Evolutionary conservation across 2,329 filamentous ascomycete species (phyloP), one percentile per base, ranked within the genome.

Genomic region (Aspergillus luchuensis): DNA sequence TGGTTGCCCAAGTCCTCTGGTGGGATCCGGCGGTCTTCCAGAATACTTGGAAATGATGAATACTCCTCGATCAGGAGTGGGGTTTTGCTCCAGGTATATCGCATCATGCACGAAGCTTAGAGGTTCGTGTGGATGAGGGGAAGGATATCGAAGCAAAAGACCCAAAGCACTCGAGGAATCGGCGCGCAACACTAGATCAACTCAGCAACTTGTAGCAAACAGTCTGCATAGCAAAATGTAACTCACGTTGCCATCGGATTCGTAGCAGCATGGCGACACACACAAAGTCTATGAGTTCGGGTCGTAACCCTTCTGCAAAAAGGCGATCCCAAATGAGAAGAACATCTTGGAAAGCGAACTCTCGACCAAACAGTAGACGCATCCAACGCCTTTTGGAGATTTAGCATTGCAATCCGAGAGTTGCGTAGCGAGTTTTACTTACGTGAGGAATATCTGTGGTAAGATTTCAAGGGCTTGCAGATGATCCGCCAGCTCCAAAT

Each of bases 391-490:
- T 62, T 43, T 4, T 67, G 71, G 58, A 59, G 45, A 49, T 54
- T 54, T 64, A 61, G 39, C 10, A 19, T 52, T 49, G 33, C 13
- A 25, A 30, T 33, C 41, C 10, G 21, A 10, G 5, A 3, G 33
- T 36, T 15, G 11, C 33, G 5, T 36, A 36, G 33, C 33, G 4
- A 28, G 41, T 36, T 56, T 15, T 56, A 73, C 85, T 75, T 78
- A 95, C 91, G 98, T 96, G 23, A 98, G 80, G 72, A 98, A 99
- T 54, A 99, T 94, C 70, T 99, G 95, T 1, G 95, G 95, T n/a
- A 97, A 79, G 63, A 99, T 88, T 62, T 97, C 94, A 50, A 97
- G 88, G 61, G 87, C 85, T 60, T 88, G 88, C 17, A 99, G 83
- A 74, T 98, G 93, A 23, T 83, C 82, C 13, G 91, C 89, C 28